phyloP scores from a whole-genome alignment of 805 yeast species.

The Starmera pachycereana region DNA sequence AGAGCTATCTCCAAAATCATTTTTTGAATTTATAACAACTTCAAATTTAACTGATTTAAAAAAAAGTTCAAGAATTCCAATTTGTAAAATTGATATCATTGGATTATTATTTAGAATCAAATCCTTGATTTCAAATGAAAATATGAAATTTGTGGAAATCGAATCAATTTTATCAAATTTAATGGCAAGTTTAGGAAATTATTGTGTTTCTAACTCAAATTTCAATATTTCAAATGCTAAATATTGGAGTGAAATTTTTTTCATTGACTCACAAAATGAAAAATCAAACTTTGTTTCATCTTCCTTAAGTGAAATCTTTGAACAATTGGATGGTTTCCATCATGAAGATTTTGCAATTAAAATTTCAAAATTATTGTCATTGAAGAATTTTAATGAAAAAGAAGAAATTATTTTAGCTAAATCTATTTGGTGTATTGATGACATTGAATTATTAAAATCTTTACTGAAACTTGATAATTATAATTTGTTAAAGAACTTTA shows the following conservation, averaged over 20 bases:
- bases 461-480: background rate
- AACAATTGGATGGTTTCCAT: slow-evolving; percentile 18
- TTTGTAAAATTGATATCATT: slow-evolving; percentile 36
- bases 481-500: slow-evolving; percentile 4
- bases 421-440: slow-evolving; percentile 15
- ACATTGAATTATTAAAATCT: slow-evolving; percentile 7
- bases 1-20: slow-evolving; percentile 15
- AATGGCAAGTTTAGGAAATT: slow-evolving; percentile 37
- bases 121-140: slow-evolving; percentile 19
- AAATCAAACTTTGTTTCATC: slow-evolving; percentile 21
- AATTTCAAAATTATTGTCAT: slow-evolving; percentile 1
- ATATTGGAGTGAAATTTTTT: slow-evolving; percentile 22
- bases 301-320: slow-evolving; percentile 26
- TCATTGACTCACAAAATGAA: slow-evolving; percentile 7
- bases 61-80: slow-evolving; percentile 26
- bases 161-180: slow-evolving; percentile 25
- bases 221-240: slow-evolving; percentile 11
- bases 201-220: slow-evolving; percentile 13
- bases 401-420: slow-evolving; percentile 18
- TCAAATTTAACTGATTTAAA: slow-evolving; percentile 20
- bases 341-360: slow-evolving; percentile 5
- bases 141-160: slow-evolving; percentile 11
- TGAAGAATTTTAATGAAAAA: slow-evolving; percentile 4
- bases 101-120: slow-evolving; percentile 32
- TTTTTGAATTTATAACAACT: slow-evolving; percentile 25